These are phyloP conservation scores for Solanum clarkiae DNA, from an alignment of 257 asterid species.

Conservation along the genomic window DNA sequence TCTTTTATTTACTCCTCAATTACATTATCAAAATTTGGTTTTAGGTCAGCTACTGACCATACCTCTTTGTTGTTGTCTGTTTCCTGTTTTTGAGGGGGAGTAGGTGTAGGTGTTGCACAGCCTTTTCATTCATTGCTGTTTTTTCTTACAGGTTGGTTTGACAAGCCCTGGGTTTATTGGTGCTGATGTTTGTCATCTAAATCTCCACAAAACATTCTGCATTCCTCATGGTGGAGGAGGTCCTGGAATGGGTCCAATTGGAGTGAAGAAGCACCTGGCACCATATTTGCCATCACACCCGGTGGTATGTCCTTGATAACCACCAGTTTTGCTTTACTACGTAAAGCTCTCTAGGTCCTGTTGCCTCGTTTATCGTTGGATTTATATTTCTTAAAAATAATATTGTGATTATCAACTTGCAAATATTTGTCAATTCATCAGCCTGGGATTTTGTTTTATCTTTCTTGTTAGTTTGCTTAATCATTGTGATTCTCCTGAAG, in stretches of 20 bases:
- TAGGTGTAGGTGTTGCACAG: neutral
- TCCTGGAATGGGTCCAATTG: constrained; percentile 99
- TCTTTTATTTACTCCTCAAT: neutral
- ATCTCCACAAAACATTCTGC: constrained; percentile 96
- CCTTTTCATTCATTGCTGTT: neutral
- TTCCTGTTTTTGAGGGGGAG: neutral
- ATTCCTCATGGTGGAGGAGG: constrained; percentile 99
- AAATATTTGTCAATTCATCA: neutral
- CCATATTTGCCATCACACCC: constrained; percentile 95
- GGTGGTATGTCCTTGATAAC: constrained; percentile 44
- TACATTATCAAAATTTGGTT: neutral
- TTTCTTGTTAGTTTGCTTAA: neutral
- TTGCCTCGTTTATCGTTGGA: neutral
- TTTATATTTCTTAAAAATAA: neutral
- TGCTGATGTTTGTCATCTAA: constrained; percentile 97
- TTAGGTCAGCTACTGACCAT: neutral
- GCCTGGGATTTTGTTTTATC: neutral
- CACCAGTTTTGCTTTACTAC: neutral
- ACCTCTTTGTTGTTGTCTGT: neutral
- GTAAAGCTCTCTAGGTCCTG: neutral
- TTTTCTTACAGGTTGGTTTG: constrained; percentile 66
- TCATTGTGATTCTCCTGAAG: constrained; percentile 20
- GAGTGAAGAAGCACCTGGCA: constrained; percentile 90
- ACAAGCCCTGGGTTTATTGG: constrained; percentile 97
- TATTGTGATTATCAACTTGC: neutral